Evolutionary conservation across 2,329 filamentous ascomycete species (phyloP).

Genomic region (Aspergillus sp.): DNA sequence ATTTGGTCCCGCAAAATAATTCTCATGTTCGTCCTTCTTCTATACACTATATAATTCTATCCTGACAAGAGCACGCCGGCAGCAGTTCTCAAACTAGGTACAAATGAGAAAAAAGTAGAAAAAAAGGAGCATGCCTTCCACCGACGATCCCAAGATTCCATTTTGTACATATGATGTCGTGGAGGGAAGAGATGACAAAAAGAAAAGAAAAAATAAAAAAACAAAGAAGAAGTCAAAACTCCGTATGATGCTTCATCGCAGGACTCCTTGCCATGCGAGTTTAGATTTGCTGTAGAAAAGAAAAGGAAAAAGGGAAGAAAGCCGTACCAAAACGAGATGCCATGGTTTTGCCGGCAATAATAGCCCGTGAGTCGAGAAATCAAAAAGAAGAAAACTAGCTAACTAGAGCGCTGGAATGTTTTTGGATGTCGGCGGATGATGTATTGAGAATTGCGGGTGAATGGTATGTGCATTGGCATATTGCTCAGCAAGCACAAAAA

Average conservation of each 20-base stretch:
- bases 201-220: slow-evolving; percentile 17
- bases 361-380: background rate
- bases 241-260: slow-evolving; percentile 28
- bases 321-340: slow-evolving; percentile 10
- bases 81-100: slow-evolving; percentile 16
- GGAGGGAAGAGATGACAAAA: too few species aligned
- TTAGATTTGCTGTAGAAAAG: slow-evolving; percentile 13
- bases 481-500: background rate
- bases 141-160: slow-evolving; percentile 5
- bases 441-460: slow-evolving; percentile 3
- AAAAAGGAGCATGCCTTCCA: background rate
- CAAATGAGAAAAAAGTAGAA: slow-evolving; percentile 9
- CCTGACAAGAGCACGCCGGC: background rate
- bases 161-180: slow-evolving; percentile 15
- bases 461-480: slow-evolving; percentile 7
- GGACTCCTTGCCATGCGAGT: slow-evolving; percentile 36
- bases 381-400: background rate
- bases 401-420: slow-evolving; percentile 4
- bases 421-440: background rate
- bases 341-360: background rate
- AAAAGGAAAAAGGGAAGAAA: background rate
- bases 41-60: slow-evolving; percentile 16
- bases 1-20: background rate
- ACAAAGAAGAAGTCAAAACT: slow-evolving; percentile 19
- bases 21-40: slow-evolving; percentile 11